phyloP scores from a whole-genome alignment of 177 flowering plant genomes.

The Telopea speciosissima region DNA sequence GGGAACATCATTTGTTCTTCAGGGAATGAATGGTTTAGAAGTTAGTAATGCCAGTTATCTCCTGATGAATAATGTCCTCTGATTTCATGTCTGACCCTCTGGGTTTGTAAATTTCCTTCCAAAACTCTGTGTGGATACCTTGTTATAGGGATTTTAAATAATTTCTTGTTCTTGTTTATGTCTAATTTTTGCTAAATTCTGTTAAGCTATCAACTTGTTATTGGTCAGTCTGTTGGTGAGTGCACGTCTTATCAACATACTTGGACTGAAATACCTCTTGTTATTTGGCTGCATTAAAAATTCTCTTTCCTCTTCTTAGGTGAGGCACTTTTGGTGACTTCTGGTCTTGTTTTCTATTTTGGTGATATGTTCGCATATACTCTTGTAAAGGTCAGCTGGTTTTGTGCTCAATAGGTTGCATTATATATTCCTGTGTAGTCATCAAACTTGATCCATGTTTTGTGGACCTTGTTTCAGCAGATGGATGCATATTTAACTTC shows the following conservation, averaged over 20 bases:
- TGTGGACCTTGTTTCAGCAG: slow-evolving; percentile 31
- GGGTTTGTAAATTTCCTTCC: no score
- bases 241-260: not conserved
- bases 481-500: slow-evolving; percentile 26
- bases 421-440: not conserved
- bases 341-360: slow-evolving; percentile 69
- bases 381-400: slow-evolving; percentile 48
- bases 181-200: no score
- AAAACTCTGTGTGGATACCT: no score
- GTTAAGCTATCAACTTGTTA: no score
- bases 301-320: slow-evolving; percentile 35
- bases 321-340: slow-evolving; percentile 75
- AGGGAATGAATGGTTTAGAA: no score
- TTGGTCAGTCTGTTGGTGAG: not conserved
- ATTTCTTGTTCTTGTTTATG: no score
- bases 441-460: slow-evolving; percentile 1
- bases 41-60: no score
- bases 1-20: no score
- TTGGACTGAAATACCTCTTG: not conserved
- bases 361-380: slow-evolving; percentile 82
- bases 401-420: not conserved
- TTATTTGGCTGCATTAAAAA: not conserved
- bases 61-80: no score
- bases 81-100: no score
- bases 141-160: no score